phyloP scores from a whole-genome alignment of 441 rosid genomes.

The Breynia disticha region DNA sequence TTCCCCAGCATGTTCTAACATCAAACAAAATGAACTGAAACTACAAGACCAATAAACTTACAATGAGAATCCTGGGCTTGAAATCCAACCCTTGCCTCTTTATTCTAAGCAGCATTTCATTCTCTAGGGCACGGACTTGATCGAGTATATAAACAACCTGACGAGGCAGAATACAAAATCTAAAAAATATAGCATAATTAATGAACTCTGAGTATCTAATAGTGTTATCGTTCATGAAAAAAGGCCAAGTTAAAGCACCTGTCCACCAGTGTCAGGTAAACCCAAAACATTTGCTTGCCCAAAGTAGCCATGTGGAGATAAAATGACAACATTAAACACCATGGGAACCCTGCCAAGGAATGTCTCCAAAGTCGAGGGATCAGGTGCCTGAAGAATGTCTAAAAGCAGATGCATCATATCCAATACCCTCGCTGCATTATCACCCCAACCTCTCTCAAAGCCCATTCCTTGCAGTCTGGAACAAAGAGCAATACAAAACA shows the following conservation, averaged over 20 bases:
- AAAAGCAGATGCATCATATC: slow-evolving; percentile 77
- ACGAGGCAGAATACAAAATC: neutral
- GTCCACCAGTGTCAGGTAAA: slow-evolving; percentile 99
- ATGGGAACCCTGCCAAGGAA: slow-evolving; percentile 91
- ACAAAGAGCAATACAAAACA: slow-evolving; percentile 5
- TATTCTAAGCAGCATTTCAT: slow-evolving; percentile 79
- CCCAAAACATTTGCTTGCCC: slow-evolving; percentile 99
- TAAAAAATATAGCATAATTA: neutral
- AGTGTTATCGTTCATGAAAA: neutral
- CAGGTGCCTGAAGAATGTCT: slow-evolving; percentile 96
- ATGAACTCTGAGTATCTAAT: too few species aligned
- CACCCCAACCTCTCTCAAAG: slow-evolving; percentile 99
- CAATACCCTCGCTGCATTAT: slow-evolving; percentile 59
- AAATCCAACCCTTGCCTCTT: slow-evolving; percentile 79
- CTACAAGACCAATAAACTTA: slow-evolving; percentile 27
- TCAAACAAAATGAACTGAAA: neutral
- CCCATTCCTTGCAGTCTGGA: slow-evolving; percentile 82
- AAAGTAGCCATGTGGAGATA: slow-evolving; percentile 94
- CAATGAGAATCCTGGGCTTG: slow-evolving; percentile 82
- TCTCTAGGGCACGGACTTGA: slow-evolving; percentile 94
- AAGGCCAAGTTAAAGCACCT: slow-evolving; percentile 35
- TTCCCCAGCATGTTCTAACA: neutral
- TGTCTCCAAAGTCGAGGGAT: slow-evolving; percentile 79
- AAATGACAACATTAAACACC: slow-evolving; percentile 89
- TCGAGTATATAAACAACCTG: slow-evolving; percentile 94